Evolutionary conservation across 345 rosid species (phyloP).

Genomic region (Psidium friedrichsthalianum): DNA sequence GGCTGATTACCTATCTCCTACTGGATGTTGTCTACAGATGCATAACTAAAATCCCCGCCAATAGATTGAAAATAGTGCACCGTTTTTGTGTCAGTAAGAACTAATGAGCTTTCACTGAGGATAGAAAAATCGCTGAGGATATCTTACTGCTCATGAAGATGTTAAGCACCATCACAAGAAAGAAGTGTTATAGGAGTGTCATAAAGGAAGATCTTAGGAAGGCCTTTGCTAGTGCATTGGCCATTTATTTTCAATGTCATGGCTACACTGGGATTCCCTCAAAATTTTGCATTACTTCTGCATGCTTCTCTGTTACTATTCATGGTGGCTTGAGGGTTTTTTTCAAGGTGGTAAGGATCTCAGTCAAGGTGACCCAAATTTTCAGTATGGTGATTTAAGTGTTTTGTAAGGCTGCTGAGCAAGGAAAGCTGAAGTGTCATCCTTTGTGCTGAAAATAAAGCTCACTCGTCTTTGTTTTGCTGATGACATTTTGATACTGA

Average conservation of each 20-base stretch:
- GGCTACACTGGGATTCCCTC: not conserved
- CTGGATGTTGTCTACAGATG: not conserved
- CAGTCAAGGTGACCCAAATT: not conserved
- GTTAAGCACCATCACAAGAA: not conserved
- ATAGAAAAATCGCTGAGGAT: not conserved
- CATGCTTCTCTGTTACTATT: not conserved
- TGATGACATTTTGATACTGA: not conserved
- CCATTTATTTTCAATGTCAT: not conserved
- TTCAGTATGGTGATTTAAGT: not conserved
- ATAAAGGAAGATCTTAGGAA: not conserved
- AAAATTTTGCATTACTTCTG: not conserved
- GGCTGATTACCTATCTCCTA: not conserved
- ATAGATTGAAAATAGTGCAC: not conserved
- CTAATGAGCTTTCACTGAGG: not conserved
- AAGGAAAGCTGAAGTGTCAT: not conserved
- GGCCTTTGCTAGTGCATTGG: not conserved
- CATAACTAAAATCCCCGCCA: not conserved
- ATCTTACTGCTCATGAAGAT: not conserved
- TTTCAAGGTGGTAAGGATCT: not conserved
- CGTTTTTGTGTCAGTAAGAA: not conserved
- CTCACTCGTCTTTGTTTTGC: not conserved
- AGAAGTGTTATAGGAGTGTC: not conserved
- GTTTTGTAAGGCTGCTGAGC: not conserved
- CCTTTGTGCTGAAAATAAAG: not conserved
- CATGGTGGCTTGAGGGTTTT: not conserved